Percentiles rank a stretch among this genome's conserved stretches.
These are phyloP conservation scores for Salix brachista DNA, from an alignment of 345 rosid species.

Conservation along the genomic window DNA sequence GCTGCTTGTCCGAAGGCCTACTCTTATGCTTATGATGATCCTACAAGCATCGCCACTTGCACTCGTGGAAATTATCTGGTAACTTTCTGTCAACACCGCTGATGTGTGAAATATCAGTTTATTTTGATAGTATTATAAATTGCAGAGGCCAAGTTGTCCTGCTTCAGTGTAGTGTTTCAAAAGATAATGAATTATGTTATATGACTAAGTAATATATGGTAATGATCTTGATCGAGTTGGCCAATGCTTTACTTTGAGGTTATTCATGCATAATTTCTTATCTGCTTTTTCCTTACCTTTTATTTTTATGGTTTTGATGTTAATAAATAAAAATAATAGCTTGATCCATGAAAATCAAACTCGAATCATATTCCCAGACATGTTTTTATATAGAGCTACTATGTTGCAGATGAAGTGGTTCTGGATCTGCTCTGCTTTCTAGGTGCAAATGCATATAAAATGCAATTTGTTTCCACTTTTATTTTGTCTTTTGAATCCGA, in stretches of 20 bases:
- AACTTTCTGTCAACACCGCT: conserved; percentile 61
- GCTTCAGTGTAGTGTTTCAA: neutral
- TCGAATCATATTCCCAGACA: too few relatives aligned
- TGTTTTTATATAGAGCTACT: too few relatives aligned
- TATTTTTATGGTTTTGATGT: too few relatives aligned
- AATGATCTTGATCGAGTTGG: neutral
- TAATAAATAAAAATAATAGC: too few relatives aligned
- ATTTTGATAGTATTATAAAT: too few relatives aligned
- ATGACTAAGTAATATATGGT: neutral
- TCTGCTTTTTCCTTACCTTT: too few relatives aligned
- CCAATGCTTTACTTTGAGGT: neutral
- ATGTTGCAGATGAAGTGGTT: too few relatives aligned
- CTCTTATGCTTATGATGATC: conserved; percentile 90
- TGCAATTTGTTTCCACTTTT: neutral
- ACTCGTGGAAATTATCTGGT: conserved; percentile 63
- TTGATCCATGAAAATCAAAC: too few relatives aligned
- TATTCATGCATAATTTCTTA: neutral
- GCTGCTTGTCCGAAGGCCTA: conserved; percentile 90
- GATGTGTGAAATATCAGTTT: neutral
- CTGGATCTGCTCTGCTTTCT: too few relatives aligned
- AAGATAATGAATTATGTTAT: neutral
- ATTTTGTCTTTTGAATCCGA: neutral
- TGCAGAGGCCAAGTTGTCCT: neutral
- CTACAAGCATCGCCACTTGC: conserved; percentile 86
- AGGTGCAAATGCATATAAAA: too few relatives aligned